A percentile compares a stretch with the other conserved stretches of the same genome.
phyloP scores from a whole-genome alignment of 306 rosid genomes.

The Begonia peltatifolia region DNA sequence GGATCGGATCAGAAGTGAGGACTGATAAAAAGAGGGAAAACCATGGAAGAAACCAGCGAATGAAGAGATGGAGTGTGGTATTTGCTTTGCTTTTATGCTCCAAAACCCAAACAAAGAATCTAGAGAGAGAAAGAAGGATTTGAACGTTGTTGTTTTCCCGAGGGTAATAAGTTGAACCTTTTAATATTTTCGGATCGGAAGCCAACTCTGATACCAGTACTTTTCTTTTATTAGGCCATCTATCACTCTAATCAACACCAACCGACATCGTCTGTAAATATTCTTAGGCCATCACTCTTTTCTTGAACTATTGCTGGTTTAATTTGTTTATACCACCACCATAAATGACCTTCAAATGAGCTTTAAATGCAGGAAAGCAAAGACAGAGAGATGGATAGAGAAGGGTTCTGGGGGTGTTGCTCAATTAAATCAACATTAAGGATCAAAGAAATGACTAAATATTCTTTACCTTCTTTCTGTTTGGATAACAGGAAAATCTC shows the following conservation, averaged over 20 bases:
- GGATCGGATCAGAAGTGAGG: no score
- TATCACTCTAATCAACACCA: not conserved
- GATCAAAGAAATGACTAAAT: not conserved
- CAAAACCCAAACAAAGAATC: no score
- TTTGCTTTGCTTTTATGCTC: slow-evolving; percentile 21
- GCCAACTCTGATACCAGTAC: slow-evolving; percentile 14
- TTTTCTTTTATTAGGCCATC: slow-evolving; percentile 6
- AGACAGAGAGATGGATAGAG: not conserved
- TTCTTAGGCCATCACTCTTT: not conserved
- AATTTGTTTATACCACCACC: not conserved
- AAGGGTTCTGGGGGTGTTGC: not conserved
- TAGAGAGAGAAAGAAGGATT: slow-evolving; percentile 3
- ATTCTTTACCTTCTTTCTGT: not conserved
- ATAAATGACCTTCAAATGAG: not conserved
- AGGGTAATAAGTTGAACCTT: slow-evolving; percentile 10
- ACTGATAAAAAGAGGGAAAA: no score
- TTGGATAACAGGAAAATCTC: not conserved
- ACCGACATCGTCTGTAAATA: not conserved
- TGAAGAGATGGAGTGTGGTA: slow-evolving; percentile 21
- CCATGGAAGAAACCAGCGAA: no score
- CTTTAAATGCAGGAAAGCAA: not conserved
- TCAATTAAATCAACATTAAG: not conserved
- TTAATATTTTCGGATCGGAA: slow-evolving; percentile 29
- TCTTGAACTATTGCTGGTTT: no score
- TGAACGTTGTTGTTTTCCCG: no score